Percentiles rank a stretch among this genome's conserved stretches.
Conservation (phyloP, 2,329 filamentous ascomycete genomes). For the Phialemoniopsis sp. region DNA sequence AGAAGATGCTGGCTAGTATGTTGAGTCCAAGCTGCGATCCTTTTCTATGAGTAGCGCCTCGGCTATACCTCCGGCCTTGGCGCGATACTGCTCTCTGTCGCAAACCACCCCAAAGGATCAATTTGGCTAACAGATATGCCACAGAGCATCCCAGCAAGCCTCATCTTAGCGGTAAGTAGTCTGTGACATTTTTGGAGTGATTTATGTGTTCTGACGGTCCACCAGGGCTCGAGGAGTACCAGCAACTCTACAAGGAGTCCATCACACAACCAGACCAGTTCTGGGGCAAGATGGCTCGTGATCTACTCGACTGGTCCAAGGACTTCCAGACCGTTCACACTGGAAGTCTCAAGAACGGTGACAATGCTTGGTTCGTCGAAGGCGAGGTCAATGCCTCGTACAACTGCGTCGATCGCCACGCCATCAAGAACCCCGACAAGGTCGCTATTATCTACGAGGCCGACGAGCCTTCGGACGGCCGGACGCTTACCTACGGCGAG, state of each 20-base stretch:
- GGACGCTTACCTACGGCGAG: conserved; percentile 88
- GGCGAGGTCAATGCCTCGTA: conserved; percentile 92
- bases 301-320: conserved; percentile 83
- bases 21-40: conserved; percentile 14
- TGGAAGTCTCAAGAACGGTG: conserved; percentile 73
- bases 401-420: conserved; percentile 96
- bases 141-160: conserved; percentile 67
- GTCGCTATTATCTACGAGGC: conserved; percentile 98
- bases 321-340: conserved; percentile 88
- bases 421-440: conserved; percentile 88
- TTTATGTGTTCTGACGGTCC: conserved; percentile 15
- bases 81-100: not conserved
- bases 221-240: conserved; percentile 62
- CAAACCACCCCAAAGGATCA: too few relatives aligned
- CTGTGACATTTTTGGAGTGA: not conserved
- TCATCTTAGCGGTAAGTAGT: conserved; percentile 56
- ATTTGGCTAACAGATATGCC: conserved; percentile 28
- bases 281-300: conserved; percentile 81
- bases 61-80: too few relatives aligned
- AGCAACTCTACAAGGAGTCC: conserved; percentile 72
- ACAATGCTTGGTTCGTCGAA: conserved; percentile 93
- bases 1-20: conserved; percentile 67
- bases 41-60: conserved; percentile 1
- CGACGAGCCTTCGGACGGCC: conserved; percentile 82
- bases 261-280: conserved; percentile 87